Evolutionary conservation across 148 eudicot genomes (phyloP).

Genomic region (Chenopodium suecicum): DNA sequence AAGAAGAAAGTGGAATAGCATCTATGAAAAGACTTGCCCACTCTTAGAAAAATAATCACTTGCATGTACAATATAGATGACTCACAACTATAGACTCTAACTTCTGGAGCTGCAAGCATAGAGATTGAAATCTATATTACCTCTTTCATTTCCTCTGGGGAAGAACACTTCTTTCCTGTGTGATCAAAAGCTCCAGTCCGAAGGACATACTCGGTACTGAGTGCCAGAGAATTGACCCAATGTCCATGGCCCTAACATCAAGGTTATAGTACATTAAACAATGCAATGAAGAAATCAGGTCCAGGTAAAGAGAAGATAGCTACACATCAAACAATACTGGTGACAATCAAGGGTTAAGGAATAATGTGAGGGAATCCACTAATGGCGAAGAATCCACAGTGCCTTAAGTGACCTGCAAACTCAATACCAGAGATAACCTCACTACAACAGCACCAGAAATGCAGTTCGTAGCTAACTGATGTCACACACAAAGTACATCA

Average conservation of each 20-base stretch:
- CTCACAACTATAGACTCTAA: background rate
- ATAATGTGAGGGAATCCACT: background rate
- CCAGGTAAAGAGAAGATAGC: background rate
- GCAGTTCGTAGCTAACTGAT: background rate
- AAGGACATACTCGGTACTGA: slow-evolving; percentile 95
- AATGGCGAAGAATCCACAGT: background rate
- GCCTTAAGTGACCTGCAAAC: background rate
- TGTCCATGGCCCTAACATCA: slow-evolving; percentile 82
- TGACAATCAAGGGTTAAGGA: background rate
- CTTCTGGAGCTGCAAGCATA: background rate
- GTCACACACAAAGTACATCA: background rate
- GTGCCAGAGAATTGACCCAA: slow-evolving; percentile 95
- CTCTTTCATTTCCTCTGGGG: slow-evolving; percentile 92
- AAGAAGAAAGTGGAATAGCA: background rate
- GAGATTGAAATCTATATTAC: slow-evolving; percentile 37
- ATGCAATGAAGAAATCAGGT: background rate
- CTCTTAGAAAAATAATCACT: background rate
- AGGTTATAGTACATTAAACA: background rate
- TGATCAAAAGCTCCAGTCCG: slow-evolving; percentile 97
- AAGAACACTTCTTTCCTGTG: slow-evolving; percentile 67
- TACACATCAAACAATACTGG: background rate
- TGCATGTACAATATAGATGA: background rate
- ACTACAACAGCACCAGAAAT: background rate
- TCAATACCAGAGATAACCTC: background rate
- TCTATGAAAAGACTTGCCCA: background rate